A percentile compares a stretch with the other conserved stretches of the same genome.
phyloP scores from a whole-genome alignment of 129 eudicot genomes.

The Centaurea solstitialis region DNA sequence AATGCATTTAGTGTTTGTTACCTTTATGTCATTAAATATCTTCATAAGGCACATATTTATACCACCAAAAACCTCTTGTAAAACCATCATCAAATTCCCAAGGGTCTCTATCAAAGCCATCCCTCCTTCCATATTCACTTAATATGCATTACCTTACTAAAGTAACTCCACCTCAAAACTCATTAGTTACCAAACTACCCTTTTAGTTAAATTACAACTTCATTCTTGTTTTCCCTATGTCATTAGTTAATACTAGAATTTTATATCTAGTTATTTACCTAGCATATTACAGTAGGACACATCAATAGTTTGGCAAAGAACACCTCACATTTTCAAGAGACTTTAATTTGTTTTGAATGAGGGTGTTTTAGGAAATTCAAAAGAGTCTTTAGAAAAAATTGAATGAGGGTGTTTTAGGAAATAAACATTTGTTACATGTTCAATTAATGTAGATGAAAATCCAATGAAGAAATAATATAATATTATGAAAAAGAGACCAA shows the following conservation, averaged over 20 bases:
- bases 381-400: no score
- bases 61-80: constrained; percentile 28
- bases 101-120: constrained; percentile 36
- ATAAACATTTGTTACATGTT: constrained; percentile 15
- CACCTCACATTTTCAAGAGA: no score
- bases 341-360: background rate
- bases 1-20: constrained; percentile 13
- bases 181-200: constrained; percentile 34
- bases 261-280: background rate
- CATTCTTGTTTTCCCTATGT: background rate
- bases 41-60: constrained; percentile 63
- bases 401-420: constrained; percentile 16
- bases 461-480: background rate
- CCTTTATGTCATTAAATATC: constrained; percentile 47
- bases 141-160: constrained; percentile 16
- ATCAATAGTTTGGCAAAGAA: background rate
- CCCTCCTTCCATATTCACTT: constrained; percentile 21
- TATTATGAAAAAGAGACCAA: constrained; percentile 2
- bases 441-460: constrained; percentile 30
- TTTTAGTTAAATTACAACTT: background rate
- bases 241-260: background rate
- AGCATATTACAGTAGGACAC: background rate
- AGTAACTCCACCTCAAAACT: constrained; percentile 15
- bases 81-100: constrained; percentile 24
- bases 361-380: constrained; percentile 17